Evolutionary conservation across 1,284 basidiomycete genomes (phyloP), one percentile per base, ranked within the genome.

Genomic region (Ganoderma meredithae): DNA sequence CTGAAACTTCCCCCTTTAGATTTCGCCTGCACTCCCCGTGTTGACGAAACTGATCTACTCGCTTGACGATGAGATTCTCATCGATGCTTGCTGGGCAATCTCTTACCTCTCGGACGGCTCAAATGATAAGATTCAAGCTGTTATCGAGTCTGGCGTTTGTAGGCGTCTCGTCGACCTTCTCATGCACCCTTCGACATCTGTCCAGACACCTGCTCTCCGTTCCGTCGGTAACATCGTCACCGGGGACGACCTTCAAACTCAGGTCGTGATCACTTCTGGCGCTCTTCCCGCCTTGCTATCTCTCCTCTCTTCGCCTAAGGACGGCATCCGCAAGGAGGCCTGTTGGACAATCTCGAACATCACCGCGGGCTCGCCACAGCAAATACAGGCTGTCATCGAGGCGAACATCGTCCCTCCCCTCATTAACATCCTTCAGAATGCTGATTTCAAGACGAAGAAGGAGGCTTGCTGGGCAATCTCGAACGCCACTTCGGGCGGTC

Each of bases 311-410:
- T 98, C 96, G 44, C 94, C 96, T 61, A 99, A 99, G 84, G 97
- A 99, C 76, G 97, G 97, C 66, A 97, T 97, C 74, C 85, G 93
- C 72, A 94, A 94, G 85, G 98, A 99, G 82, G 97, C 98, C 19
- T 99, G 98, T 86, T 99, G 98, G 98, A 99, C 98, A 49, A 99
- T 99, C 78, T 98, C 96, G 68, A 99, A 99, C 83, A 90, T 99
- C 79, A 99, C 98, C 61, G 98, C 98, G 49, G 98, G 98, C 66
- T 97, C 95, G 55, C 95, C 97, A 15, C 91, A 92, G 76, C 97
- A 99, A 83, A 99, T 99, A 76, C 97, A 99, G 82, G 86, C 95
- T 47, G 89, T 94, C 66, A 90, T 94, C 69, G 92, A 94, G 72
- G 93, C 93, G 65, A 94, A 94, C 83, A 97, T 99, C 77, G 93